Evolutionary conservation across 108 stramenopile genomes (phyloP).

Genomic region (Conticribra weissflogii): DNA sequence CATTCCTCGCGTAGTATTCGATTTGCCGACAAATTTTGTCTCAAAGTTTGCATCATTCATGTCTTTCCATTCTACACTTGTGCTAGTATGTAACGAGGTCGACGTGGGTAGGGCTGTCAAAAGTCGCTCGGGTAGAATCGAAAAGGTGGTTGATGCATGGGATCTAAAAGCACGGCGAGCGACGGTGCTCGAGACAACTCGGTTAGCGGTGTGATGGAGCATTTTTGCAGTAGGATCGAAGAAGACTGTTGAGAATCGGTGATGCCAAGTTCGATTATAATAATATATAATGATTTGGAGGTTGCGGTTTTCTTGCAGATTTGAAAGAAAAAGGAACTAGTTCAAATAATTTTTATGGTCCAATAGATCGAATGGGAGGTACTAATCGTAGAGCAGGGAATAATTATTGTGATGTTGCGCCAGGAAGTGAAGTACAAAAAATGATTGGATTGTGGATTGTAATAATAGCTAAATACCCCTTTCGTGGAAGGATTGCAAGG

Average conservation of each 20-base stretch:
- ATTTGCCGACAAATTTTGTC: neutral
- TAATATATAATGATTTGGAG: neutral
- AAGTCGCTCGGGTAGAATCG: neutral
- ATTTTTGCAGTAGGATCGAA: constrained; percentile 3
- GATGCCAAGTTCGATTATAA: neutral
- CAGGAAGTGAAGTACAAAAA: no score
- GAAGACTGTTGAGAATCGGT: neutral
- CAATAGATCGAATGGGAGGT: no score
- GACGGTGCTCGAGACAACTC: neutral
- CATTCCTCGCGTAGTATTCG: neutral
- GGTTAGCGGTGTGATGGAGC: constrained; percentile 18
- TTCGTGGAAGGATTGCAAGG: no score
- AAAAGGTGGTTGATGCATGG: constrained; percentile 6
- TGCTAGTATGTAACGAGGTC: neutral
- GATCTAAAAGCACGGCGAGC: constrained; percentile 2
- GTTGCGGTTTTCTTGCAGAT: no score
- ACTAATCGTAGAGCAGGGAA: no score
- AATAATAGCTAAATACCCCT: no score
- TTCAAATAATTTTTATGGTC: no score
- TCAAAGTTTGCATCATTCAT: neutral
- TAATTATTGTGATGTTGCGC: no score
- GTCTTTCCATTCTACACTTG: neutral
- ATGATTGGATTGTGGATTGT: no score
- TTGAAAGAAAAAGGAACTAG: no score
- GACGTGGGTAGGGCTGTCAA: neutral